phyloP scores from a whole-genome alignment of 1,284 basidiomycete species.

The Naganishia sp. region DNA sequence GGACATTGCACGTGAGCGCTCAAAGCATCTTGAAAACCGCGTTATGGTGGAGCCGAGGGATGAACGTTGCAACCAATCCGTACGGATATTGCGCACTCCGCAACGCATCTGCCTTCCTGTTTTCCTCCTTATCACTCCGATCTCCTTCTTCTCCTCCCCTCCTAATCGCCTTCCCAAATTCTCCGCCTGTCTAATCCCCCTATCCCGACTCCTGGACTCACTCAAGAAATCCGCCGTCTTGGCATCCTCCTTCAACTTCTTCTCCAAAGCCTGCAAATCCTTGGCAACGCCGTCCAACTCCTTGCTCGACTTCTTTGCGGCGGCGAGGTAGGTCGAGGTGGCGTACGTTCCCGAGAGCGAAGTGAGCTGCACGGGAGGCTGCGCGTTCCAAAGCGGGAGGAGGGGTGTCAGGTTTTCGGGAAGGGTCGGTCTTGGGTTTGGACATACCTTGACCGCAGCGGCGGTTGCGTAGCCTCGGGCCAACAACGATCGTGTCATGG shows the following conservation, averaged over 20 bases:
- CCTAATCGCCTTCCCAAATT: background rate
- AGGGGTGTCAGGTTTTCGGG: background rate
- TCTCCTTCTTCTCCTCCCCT: background rate
- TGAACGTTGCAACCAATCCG: too few relatives aligned
- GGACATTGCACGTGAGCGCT: too few relatives aligned
- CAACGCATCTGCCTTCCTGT: background rate
- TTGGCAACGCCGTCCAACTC: constrained; percentile 67
- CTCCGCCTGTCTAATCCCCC: background rate
- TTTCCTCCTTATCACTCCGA: background rate
- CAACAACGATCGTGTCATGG: constrained; percentile 44
- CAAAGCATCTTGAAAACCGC: too few relatives aligned
- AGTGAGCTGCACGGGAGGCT: constrained; percentile 56
- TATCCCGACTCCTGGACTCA: constrained; percentile 38
- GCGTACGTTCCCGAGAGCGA: constrained; percentile 76
- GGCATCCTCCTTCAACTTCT: constrained; percentile 65
- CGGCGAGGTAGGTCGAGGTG: constrained; percentile 87
- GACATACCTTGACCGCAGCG: constrained; percentile 51
- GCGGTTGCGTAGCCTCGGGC: constrained; percentile 52
- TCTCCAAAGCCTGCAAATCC: constrained; percentile 74
- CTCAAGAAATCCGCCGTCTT: constrained; percentile 70
- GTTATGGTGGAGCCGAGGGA: too few relatives aligned
- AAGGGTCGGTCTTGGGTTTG: too few relatives aligned
- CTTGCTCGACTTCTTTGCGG: constrained; percentile 75
- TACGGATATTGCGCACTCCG: too few relatives aligned
- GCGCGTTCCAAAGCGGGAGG: background rate